These are phyloP conservation scores for Peronosclerospora sorghi DNA, from an alignment of 352 stramenopile genomes.

Conservation along the genomic window DNA sequence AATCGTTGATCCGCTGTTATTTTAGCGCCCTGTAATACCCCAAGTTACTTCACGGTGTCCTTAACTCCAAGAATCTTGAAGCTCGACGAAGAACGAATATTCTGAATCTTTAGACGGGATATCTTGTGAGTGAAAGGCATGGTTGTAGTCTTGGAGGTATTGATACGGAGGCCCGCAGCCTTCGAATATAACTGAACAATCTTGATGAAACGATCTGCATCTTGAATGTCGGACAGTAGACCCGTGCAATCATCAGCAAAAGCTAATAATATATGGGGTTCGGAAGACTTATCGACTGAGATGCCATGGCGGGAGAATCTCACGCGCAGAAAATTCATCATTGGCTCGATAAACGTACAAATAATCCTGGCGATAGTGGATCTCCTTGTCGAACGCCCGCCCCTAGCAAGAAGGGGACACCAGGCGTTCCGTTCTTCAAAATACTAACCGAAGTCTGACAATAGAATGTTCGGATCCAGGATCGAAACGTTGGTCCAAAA, in stretches of 20 bases:
- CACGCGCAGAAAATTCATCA: not conserved
- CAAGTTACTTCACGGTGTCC: too few species aligned
- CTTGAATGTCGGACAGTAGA: not conserved
- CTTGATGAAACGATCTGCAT: not conserved
- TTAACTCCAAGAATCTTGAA: too few species aligned
- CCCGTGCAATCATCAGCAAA: not conserved
- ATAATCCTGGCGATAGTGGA: not conserved
- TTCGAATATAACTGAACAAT: too few species aligned
- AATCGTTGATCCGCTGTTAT: too few species aligned
- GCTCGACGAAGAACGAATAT: too few species aligned
- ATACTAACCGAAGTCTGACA: not conserved
- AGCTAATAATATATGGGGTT: not conserved
- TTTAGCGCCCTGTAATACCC: too few species aligned
- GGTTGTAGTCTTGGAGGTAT: too few species aligned
- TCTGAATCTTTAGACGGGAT: too few species aligned
- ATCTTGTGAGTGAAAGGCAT: too few species aligned
- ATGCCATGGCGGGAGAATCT: not conserved
- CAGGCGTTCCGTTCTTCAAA: not conserved
- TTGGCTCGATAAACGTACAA: not conserved
- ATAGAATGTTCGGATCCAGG: not conserved
- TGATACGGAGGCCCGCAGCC: too few species aligned
- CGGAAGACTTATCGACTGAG: not conserved
- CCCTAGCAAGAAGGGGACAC: not conserved
- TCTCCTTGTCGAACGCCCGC: not conserved
- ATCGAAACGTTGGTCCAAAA: not conserved